A percentile compares a stretch with the other conserved stretches of the same genome.
phyloP scores from a whole-genome alignment of 2,329 filamentous ascomycete species.

The Botrytis medusae region DNA sequence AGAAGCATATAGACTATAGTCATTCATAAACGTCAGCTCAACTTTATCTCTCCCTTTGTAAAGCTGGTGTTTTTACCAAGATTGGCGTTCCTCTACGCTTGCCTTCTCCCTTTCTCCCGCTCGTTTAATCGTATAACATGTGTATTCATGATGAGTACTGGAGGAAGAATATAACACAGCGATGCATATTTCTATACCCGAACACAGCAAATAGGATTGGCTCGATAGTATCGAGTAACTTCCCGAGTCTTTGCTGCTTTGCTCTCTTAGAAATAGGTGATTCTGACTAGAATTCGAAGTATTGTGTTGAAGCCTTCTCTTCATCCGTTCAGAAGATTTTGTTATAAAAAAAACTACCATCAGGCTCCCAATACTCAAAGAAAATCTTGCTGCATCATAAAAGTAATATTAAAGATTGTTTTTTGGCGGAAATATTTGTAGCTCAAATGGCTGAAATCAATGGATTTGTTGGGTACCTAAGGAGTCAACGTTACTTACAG shows the following conservation, averaged over 20 bases:
- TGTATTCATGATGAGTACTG: not conserved
- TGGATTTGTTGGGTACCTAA: not conserved
- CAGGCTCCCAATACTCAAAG: not conserved
- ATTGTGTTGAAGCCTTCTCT: not conserved
- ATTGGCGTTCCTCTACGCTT: not conserved
- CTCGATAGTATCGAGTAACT: not conserved
- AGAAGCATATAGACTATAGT: too few species aligned
- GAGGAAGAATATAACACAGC: not conserved
- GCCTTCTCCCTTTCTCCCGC: too few species aligned
- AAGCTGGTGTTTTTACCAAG: not conserved
- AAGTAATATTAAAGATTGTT: not conserved
- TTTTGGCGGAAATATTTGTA: not conserved
- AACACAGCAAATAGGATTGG: not conserved
- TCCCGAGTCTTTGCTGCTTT: not conserved
- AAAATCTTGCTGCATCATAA: not conserved
- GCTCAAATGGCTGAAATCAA: not conserved
- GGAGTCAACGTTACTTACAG: not conserved
- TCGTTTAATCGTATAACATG: not conserved
- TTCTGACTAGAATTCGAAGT: not conserved
- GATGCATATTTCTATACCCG: accelerated
- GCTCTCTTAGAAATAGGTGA: not conserved
- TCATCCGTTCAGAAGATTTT: not conserved
- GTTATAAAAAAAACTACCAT: not conserved
- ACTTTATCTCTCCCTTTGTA: not conserved
- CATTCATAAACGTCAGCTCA: not conserved